These are phyloP conservation scores for Pseudonitzschia pungens DNA, from an alignment of 108 stramenopile genomes.

Conservation along the genomic window DNA sequence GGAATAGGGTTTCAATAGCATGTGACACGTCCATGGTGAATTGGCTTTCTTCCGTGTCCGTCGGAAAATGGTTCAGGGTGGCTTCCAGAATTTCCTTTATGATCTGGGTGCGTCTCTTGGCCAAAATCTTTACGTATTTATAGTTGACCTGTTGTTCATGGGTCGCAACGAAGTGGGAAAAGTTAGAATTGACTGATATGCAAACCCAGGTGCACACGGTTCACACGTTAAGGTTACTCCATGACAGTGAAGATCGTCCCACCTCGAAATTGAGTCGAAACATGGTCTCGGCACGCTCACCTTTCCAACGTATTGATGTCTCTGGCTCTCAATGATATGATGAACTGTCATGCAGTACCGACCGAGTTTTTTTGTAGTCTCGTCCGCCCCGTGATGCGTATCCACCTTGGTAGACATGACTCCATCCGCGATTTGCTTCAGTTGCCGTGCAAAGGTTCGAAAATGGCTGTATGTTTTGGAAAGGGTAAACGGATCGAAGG, in stretches of 20 bases:
- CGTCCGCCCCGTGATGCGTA: background rate
- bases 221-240: no score
- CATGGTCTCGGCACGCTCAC: conserved; percentile 10
- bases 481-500: conserved; percentile 41
- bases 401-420: background rate
- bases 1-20: conserved; percentile 49
- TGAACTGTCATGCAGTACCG: conserved; percentile 40
- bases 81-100: conserved; percentile 47
- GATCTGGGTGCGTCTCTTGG: conserved; percentile 47
- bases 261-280: background rate
- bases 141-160: conserved; percentile 40
- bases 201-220: no score
- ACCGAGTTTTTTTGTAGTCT: conserved; percentile 21
- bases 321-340: conserved; percentile 48
- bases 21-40: conserved; percentile 35
- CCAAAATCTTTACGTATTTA: conserved; percentile 47
- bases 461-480: conserved; percentile 57
- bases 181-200: background rate
- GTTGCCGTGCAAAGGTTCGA: conserved; percentile 43
- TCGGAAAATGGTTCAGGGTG: conserved; percentile 41
- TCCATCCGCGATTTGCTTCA: conserved; percentile 35
- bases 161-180: background rate
- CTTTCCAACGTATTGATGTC: conserved; percentile 49
- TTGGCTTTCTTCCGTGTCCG: background rate
- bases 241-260: background rate